A percentile compares a stretch with the other conserved stretches of the same genome.
Conservation (phyloP, 169 alveolate genomes). For the Perkinsus marinus region DNA sequence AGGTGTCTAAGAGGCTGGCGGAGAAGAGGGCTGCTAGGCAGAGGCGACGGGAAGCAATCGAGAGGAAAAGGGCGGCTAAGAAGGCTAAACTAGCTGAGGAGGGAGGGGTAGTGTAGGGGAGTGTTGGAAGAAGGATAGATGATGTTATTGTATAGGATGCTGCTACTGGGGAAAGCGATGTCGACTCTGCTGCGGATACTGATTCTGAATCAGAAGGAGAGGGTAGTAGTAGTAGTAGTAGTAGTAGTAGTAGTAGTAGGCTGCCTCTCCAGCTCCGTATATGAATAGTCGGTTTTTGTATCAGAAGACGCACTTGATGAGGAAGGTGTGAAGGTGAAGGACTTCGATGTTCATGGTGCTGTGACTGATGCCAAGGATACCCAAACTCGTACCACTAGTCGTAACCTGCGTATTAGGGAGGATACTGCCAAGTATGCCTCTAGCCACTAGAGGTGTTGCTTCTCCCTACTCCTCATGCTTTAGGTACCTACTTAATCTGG, state of each 20-base stretch:
- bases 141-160: too few relatives aligned
- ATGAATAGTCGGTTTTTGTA: too few relatives aligned
- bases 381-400: constrained; percentile 55
- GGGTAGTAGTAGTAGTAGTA: neutral
- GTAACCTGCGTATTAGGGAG: constrained; percentile 86
- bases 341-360: constrained; percentile 32
- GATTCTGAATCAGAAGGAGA: constrained; percentile 34
- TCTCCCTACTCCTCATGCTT: too few relatives aligned
- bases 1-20: constrained; percentile 30
- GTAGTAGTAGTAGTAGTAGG: too few relatives aligned
- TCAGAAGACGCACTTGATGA: neutral
- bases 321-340: constrained; percentile 35
- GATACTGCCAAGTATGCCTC: constrained; percentile 75
- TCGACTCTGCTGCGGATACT: constrained; percentile 28
- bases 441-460: too few relatives aligned
- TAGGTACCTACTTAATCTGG: constrained; percentile 74
- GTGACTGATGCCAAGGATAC: constrained; percentile 50
- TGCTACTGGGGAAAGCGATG: neutral
- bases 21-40: constrained; percentile 26
- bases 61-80: constrained; percentile 30
- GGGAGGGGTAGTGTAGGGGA: neutral
- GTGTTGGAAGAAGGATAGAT: neutral
- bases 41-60: constrained; percentile 24
- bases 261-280: too few relatives aligned
- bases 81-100: constrained; percentile 1